Conservation (phyloP, 768 basidiomycete genomes). For the Mycena indigotica region DNA sequence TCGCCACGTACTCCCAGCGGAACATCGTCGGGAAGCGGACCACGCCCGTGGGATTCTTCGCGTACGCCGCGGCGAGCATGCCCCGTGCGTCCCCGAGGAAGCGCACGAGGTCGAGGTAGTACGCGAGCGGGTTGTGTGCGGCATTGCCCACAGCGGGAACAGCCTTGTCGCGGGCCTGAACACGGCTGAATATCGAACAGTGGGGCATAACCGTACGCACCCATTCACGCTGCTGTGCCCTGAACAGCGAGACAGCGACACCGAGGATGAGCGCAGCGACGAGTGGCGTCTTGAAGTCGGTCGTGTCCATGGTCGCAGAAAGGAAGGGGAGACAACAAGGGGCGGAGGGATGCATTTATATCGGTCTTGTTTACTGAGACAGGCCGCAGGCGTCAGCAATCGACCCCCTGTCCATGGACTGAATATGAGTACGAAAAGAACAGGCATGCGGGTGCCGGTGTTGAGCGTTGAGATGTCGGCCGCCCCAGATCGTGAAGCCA, state of each 20-base stretch:
- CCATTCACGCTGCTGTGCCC: background rate
- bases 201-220: background rate
- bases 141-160: background rate
- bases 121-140: background rate
- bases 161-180: background rate
- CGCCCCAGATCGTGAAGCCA: no score
- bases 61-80: background rate
- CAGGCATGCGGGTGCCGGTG: no score
- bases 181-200: background rate
- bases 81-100: background rate
- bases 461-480: no score
- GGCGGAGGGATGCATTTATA: no score
- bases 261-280: background rate
- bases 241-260: background rate
- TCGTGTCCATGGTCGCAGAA: background rate
- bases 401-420: no score
- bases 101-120: background rate
- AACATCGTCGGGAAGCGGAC: constrained; percentile 4
- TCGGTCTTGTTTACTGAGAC: no score
- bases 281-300: background rate
- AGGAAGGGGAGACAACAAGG: no score
- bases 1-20: constrained; percentile 6
- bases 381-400: no score
- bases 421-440: no score
- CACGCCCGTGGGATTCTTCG: background rate